A percentile compares a stretch with the other conserved stretches of the same genome.
Conservation (phyloP, 306 rosid species). For the Prunus mume region DNA sequence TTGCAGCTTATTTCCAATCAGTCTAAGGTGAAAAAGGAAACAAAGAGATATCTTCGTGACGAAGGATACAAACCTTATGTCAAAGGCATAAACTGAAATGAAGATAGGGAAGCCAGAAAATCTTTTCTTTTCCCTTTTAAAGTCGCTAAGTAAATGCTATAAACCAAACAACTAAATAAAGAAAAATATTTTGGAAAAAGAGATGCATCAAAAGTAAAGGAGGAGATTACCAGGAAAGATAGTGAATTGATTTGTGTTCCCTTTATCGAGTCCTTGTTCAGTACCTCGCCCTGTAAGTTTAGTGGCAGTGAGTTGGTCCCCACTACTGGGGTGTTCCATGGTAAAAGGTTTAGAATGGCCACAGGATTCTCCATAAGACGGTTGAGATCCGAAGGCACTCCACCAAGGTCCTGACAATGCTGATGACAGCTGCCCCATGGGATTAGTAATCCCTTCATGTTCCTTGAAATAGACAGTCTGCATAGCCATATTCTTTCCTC, state of each 20-base stretch:
- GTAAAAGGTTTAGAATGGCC: slow-evolving; percentile 61
- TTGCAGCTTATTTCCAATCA: neutral
- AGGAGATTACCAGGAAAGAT: slow-evolving; percentile 66
- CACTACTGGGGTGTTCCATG: slow-evolving; percentile 43
- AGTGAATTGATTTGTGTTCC: slow-evolving; percentile 57
- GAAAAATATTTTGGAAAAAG: neutral
- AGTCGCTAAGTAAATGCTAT: neutral
- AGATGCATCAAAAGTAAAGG: slow-evolving; percentile 4
- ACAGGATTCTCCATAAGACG: slow-evolving; percentile 55
- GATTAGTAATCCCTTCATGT: slow-evolving; percentile 58
- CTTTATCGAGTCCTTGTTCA: slow-evolving; percentile 54
- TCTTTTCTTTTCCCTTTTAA: neutral
- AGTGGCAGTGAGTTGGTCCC: slow-evolving; percentile 44
- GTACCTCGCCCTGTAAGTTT: slow-evolving; percentile 47
- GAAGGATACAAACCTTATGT: neutral
- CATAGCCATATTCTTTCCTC: slow-evolving; percentile 49
- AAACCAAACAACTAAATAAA: neutral
- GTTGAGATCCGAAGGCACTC: slow-evolving; percentile 61
- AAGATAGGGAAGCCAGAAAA: slow-evolving; percentile 3
- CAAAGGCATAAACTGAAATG: neutral
- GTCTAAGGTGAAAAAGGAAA: neutral
- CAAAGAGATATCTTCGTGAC: neutral
- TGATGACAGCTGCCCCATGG: slow-evolving; percentile 52
- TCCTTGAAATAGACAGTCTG: slow-evolving; percentile 65
- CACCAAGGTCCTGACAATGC: slow-evolving; percentile 64